Evolutionary conservation across 208 protist genomes (phyloP), one percentile per base, ranked within the genome.

Genomic region (Histomonas meleagridis): DNA sequence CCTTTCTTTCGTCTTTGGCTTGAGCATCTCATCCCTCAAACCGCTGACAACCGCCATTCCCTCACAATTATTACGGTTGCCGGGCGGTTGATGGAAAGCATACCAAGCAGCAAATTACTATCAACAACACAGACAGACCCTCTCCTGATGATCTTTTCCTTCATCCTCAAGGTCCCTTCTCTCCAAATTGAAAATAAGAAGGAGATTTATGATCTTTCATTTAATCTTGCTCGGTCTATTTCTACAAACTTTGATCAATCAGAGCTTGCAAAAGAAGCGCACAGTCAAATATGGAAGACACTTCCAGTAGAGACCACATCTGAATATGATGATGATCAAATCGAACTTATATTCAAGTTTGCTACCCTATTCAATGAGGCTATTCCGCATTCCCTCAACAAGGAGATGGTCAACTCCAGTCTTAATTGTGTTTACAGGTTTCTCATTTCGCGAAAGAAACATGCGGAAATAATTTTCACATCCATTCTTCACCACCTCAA

Each of bases 1-100:
- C 7, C 40, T 48, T 86, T 86, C 76, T 86, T 86, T 46, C 51
- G 55, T 38, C 46, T 43, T 35, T 86, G 76, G 76, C 46, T 86
- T 86, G 46, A 86, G 55, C 40, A 86, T 26, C 46, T 86, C 38
- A 40, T 46, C 38, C 76, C 76, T 1, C 40, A 46, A n/a, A 32
- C 76, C 26, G 46, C 40, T 38, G 76, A 86, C 7, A 46, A 16
- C 18, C 46, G 76, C 14, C 40, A 86, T 38, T 86, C 26, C 21
- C 26, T 57, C 16, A 40, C 35, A 18, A 43, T 86, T 26, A 55
- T 86, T 86, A 26, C 23, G 10, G 26, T 55, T 55, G n/a, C 76
- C 23, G 26, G 32, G 32, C 14, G 32, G n/a, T 16, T 86, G 0
- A 26, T 86, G 7, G 76, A 86, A 55, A 26, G 18, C 9, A 55